Percentiles rank a stretch among this genome's conserved stretches.
Conservation (phyloP, 805 yeast species). For the Starmera pachycereana region DNA sequence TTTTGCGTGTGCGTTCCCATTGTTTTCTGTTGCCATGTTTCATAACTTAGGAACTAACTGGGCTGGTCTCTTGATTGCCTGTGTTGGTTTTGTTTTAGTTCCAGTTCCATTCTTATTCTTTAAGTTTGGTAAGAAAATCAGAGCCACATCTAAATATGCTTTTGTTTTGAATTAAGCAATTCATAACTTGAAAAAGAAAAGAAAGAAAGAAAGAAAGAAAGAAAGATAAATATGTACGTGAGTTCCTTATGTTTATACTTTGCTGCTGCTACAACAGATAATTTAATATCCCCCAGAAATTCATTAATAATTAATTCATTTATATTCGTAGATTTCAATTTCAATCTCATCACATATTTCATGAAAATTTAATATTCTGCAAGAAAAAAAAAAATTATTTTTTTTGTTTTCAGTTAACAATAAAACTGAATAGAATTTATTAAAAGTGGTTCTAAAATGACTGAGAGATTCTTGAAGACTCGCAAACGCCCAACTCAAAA, state of each 20-base stretch:
- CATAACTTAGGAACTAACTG: conserved; percentile 57
- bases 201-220: too few species aligned
- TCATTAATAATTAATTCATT: too few species aligned
- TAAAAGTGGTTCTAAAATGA: neutral
- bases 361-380: neutral
- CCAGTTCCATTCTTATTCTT: conserved; percentile 64
- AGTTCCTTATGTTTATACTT: too few species aligned
- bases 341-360: too few species aligned
- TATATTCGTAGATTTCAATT: too few species aligned
- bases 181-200: too few species aligned
- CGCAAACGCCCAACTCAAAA: neutral
- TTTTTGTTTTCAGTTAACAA: too few species aligned
- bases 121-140: conserved; percentile 44
- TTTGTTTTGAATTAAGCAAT: conserved; percentile 15
- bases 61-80: conserved; percentile 69
- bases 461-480: neutral
- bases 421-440: neutral
- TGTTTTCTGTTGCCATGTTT: conserved; percentile 68
- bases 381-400: neutral
- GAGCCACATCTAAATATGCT: conserved; percentile 52
- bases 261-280: too few species aligned
- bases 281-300: too few species aligned
- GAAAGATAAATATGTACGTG: too few species aligned
- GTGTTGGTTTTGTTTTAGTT: conserved; percentile 42
- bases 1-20: conserved; percentile 62